A percentile compares a stretch with the other conserved stretches of the same genome.
Evolutionary conservation across 441 rosid species (phyloP).

Genomic region (Gossypium aridum): DNA sequence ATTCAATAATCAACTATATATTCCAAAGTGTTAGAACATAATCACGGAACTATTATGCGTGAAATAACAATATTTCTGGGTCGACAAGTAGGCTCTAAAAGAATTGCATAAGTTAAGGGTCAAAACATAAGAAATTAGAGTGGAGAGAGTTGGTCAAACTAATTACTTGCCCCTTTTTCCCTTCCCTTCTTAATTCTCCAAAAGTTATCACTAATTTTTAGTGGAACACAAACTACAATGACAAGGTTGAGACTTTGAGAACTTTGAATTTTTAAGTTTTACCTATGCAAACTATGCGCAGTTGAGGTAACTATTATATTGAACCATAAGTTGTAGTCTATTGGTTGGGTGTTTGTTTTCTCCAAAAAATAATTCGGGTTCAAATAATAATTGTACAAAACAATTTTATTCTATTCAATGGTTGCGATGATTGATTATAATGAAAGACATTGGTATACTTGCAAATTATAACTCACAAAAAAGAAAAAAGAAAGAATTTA

Average conservation of each 20-base stretch:
- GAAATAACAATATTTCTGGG: neutral
- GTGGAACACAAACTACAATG: too few species aligned
- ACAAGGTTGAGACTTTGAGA: too few species aligned
- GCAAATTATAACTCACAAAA: too few species aligned
- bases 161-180: neutral
- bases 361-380: too few species aligned
- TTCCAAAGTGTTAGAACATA: neutral
- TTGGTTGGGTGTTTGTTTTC: too few species aligned
- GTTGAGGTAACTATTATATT: too few species aligned
- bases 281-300: too few species aligned
- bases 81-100: conserved; percentile 6
- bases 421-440: too few species aligned
- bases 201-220: neutral
- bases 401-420: neutral
- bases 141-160: neutral
- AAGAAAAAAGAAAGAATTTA: too few species aligned
- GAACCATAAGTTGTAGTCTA: too few species aligned
- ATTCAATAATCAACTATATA: neutral
- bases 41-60: neutral
- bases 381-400: neutral
- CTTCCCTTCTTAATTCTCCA: neutral
- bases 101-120: neutral
- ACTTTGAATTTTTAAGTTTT: too few species aligned
- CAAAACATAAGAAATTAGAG: neutral
- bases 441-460: too few species aligned